phyloP scores from a whole-genome alignment of 441 rosid genomes.

The Geranium incanum region DNA sequence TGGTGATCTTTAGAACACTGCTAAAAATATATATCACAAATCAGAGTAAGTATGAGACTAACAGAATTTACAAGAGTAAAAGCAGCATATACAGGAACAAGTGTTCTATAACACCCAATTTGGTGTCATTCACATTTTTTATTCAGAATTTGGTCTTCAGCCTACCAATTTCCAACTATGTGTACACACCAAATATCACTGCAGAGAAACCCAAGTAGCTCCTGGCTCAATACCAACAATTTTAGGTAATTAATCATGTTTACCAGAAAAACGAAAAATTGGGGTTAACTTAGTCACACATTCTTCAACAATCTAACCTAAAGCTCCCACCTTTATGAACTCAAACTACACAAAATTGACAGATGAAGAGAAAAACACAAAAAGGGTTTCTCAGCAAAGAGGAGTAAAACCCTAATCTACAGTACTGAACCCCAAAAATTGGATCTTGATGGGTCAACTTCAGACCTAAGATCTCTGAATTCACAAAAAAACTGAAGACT shows the following conservation, averaged over 20 bases:
- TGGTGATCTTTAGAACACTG: too few species aligned
- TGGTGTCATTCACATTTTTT: not conserved
- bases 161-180: not conserved
- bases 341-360: not conserved
- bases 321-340: not conserved
- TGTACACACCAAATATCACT: not conserved
- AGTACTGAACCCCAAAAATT: not conserved
- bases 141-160: not conserved
- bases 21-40: too few species aligned
- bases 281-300: not conserved
- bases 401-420: not conserved
- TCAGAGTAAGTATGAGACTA: not conserved
- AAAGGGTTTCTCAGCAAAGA: not conserved
- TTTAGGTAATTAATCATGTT: too few species aligned
- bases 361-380: not conserved
- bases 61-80: not conserved
- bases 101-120: not conserved
- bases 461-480: not conserved
- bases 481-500: not conserved
- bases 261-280: not conserved
- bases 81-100: not conserved
- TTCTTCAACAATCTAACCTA: not conserved
- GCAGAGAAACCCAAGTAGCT: too few species aligned
- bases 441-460: not conserved
- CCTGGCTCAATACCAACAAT: too few species aligned